Evolutionary conservation across 495 filamentous ascomycete genomes (phyloP).

Genomic region (Neurospora discreta): DNA sequence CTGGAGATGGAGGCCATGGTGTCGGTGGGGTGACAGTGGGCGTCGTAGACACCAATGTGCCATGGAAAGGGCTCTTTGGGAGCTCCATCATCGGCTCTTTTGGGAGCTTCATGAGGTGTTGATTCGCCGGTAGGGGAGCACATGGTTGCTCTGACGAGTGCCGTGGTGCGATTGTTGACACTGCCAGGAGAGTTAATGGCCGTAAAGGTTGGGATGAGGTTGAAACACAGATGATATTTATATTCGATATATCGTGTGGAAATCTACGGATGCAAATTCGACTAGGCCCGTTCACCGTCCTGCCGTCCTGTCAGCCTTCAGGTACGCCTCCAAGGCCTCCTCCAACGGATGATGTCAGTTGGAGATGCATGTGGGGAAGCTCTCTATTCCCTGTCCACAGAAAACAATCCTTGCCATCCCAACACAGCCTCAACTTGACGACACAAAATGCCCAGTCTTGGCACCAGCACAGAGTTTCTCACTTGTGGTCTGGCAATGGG

Average conservation of each 20-base stretch:
- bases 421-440: background rate
- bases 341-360: background rate
- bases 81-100: background rate
- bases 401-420: background rate
- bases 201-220: background rate
- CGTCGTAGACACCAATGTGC: conserved; percentile 77
- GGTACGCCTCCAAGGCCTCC: background rate
- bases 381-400: background rate
- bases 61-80: conserved; percentile 52
- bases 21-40: conserved; percentile 97
- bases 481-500: background rate
- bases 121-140: conserved; percentile 6
- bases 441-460: background rate
- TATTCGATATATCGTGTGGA: background rate
- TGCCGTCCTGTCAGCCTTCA: background rate
- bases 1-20: conserved; percentile 61
- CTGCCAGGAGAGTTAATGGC: background rate
- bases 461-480: no score
- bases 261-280: background rate
- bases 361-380: background rate
- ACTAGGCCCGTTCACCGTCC: background rate
- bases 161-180: background rate
- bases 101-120: background rate
- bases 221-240: background rate
- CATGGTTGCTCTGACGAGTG: conserved; percentile 2